phyloP scores from a whole-genome alignment of 192 early-diverging fungal species.

The Rhizophagus sp. region DNA sequence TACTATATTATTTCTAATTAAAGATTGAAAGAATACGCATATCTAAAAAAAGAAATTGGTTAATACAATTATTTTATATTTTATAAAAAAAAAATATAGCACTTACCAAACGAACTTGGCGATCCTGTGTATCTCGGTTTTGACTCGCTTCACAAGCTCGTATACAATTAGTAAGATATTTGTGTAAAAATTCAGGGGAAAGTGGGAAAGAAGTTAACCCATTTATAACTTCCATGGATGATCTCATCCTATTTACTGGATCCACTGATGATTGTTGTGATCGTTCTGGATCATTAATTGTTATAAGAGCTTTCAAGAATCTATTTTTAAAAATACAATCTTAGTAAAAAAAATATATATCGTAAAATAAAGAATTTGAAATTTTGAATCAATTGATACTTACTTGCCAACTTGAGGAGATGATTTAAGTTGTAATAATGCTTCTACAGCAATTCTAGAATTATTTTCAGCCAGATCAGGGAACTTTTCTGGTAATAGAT shows the following conservation, averaged over 20 bases:
- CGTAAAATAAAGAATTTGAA: not conserved
- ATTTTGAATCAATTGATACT: not conserved
- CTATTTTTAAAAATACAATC: conserved; percentile 1
- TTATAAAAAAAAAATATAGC: not conserved
- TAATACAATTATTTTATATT: not conserved
- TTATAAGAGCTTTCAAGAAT: conserved; percentile 17
- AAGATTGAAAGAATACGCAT: conserved; percentile 35
- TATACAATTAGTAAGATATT: conserved; percentile 36
- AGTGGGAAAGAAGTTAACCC: conserved; percentile 11
- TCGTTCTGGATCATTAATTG: conserved; percentile 9
- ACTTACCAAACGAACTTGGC: conserved; percentile 39
- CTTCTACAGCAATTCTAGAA: conserved; percentile 41
- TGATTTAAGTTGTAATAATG: conserved; percentile 34
- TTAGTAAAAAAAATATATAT: not conserved
- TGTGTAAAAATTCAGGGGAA: conserved; percentile 31
- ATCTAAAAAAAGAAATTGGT: conserved; percentile 24
- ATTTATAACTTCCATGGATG: conserved; percentile 38
- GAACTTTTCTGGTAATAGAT: conserved; percentile 34
- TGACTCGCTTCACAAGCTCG: conserved; percentile 32
- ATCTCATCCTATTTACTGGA: conserved; percentile 16
- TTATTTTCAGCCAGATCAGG: conserved; percentile 51
- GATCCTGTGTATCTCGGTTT: conserved; percentile 31
- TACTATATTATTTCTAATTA: conserved; percentile 32
- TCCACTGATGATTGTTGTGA: conserved; percentile 10
- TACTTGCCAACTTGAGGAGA: conserved; percentile 38